These are phyloP conservation scores for Teratosphaeria destructans DNA, from an alignment of 2,329 filamentous ascomycete species.

Conservation along the genomic window DNA sequence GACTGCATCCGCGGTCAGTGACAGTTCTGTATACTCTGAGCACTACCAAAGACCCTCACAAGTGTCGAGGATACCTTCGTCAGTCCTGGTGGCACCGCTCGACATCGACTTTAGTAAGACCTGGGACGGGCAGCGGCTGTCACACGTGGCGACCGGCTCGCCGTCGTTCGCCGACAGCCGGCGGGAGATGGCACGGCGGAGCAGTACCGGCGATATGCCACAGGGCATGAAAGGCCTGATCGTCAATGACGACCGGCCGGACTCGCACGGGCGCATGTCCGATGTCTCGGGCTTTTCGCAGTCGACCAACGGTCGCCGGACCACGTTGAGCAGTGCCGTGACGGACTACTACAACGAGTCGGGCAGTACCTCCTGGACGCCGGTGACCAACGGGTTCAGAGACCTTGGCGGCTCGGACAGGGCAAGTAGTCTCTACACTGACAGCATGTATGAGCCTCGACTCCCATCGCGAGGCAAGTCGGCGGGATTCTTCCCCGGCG, in stretches of 20 bases:
- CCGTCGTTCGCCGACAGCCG: conserved; percentile 55
- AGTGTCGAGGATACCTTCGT: conserved; percentile 34
- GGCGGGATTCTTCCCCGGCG: conserved; percentile 37
- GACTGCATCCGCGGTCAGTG: conserved; percentile 20
- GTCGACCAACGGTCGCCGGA: conserved; percentile 12
- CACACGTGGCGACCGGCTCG: conserved; percentile 57
- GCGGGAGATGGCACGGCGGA: conserved; percentile 28
- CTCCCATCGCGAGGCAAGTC: conserved; percentile 35
- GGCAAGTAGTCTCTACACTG: conserved; percentile 36
- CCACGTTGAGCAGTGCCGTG: conserved; percentile 17
- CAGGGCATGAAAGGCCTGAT: conserved; percentile 22
- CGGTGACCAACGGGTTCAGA: conserved; percentile 11
- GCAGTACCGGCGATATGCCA: conserved; percentile 11
- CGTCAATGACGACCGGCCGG: conserved; percentile 12
- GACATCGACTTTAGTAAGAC: conserved; percentile 43
- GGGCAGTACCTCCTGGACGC: conserved; percentile 23
- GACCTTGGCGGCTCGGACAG: conserved; percentile 18
- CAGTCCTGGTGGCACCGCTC: conserved; percentile 60
- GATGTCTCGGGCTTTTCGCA: conserved; percentile 15
- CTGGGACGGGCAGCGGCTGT: conserved; percentile 51
- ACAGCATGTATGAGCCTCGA: conserved; percentile 29
- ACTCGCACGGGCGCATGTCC: conserved; percentile 7
- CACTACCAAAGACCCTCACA: conserved; percentile 39
- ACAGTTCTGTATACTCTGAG: conserved; percentile 35
- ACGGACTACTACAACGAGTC: conserved; percentile 24